phyloP scores from a whole-genome alignment of 768 basidiomycete genomes.

The Leccinum truebloodii region DNA sequence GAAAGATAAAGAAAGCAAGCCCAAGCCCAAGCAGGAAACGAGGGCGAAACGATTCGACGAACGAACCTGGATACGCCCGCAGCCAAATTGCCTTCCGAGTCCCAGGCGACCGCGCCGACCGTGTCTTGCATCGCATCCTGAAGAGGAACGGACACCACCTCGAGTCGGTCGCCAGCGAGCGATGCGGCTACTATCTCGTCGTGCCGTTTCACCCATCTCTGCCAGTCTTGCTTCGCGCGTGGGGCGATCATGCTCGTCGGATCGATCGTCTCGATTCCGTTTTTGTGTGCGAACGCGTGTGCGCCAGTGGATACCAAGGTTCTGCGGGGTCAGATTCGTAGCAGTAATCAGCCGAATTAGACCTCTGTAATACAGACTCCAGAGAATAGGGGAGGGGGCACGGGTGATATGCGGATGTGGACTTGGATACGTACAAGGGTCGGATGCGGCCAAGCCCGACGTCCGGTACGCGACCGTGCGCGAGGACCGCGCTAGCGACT shows the following conservation, averaged over 20 bases:
- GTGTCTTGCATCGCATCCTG: constrained; percentile 64
- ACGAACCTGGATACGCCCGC: constrained; percentile 78
- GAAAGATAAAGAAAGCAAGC: not conserved
- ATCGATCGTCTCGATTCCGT: constrained; percentile 37
- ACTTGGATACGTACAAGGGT: constrained; percentile 52
- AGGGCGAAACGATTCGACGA: not conserved
- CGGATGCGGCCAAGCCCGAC: constrained; percentile 60
- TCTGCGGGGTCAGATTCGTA: constrained; percentile 32
- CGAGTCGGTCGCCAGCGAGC: constrained; percentile 14
- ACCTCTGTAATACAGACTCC: not conserved
- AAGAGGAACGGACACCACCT: constrained; percentile 6
- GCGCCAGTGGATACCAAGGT: constrained; percentile 67
- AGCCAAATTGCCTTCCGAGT: constrained; percentile 45
- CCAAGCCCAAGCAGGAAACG: not conserved
- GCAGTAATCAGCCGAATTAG: not conserved
- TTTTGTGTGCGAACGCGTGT: constrained; percentile 46
- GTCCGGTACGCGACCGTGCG: constrained; percentile 48
- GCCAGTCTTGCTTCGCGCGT: constrained; percentile 55
- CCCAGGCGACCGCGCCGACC: constrained; percentile 73
- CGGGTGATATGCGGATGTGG: not conserved
- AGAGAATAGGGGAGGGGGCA: no score
- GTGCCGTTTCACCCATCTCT: constrained; percentile 56
- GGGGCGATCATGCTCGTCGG: constrained; percentile 51
- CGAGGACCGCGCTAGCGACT: constrained; percentile 57
- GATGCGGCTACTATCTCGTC: constrained; percentile 2